A percentile compares a stretch with the other conserved stretches of the same genome.
These are phyloP conservation scores for Picea sitchensis DNA, from an alignment of 75 land plant genomes.

Conservation along the genomic window DNA sequence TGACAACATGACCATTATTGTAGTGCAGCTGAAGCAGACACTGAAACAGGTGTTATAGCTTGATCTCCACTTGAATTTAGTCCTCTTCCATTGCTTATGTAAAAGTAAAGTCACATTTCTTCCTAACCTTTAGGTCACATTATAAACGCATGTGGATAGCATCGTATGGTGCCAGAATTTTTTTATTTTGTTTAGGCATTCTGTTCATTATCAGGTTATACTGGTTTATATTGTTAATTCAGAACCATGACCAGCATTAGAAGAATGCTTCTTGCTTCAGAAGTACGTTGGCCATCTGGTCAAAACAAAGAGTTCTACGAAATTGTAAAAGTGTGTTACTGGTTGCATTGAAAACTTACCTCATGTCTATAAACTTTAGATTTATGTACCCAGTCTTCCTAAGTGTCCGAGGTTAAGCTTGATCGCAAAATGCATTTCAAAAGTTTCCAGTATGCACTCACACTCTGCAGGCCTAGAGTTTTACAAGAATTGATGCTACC, in stretches of 20 bases:
- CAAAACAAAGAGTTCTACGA: not conserved
- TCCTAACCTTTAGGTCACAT: not conserved
- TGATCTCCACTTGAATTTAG: not conserved
- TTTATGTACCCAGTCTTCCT: not conserved
- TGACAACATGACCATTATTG: conserved; percentile 43
- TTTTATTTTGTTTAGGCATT: not conserved
- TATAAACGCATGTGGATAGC: not conserved
- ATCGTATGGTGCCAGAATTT: not conserved
- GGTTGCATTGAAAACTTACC: not conserved
- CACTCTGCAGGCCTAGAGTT: not conserved
- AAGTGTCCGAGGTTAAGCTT: not conserved
- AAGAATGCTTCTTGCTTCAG: not conserved
- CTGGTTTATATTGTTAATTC: not conserved
- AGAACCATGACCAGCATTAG: conserved; percentile 3
- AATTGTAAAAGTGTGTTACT: conserved; percentile 1
- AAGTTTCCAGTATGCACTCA: not conserved
- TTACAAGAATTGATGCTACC: too few relatives aligned
- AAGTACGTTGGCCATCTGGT: not conserved
- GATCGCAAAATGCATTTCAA: not conserved
- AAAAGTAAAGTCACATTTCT: not conserved
- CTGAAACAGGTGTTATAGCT: not conserved
- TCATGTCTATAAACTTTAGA: not conserved
- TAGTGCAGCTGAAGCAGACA: conserved; percentile 26
- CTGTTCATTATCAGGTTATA: not conserved
- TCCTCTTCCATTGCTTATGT: not conserved